Base-by-base conservation (phyloP, 345 rosid species). In the Syzygium aqueum region DNA sequence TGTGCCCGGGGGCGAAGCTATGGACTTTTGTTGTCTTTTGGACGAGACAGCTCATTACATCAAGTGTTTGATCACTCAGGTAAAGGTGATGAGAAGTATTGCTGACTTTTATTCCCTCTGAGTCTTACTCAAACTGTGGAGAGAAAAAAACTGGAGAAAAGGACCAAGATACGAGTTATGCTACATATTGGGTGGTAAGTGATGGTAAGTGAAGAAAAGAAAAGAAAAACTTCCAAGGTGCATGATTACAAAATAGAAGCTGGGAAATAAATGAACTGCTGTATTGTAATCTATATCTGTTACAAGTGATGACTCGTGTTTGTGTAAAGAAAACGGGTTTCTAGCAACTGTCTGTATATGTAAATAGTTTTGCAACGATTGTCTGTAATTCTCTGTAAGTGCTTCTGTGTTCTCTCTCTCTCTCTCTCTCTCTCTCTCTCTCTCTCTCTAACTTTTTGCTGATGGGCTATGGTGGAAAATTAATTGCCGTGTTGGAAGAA, bases 41-140 rank as follows among this genome's bases (percentile, higher is more conserved):
- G 94, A 89, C 19, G 96, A 94, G 86, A 90, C 95, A 19, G 93
- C 94, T 5, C 92, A 94, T 89, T 94, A 94, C 85, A 87, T 94
- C n/a, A 89, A 89, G 88, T 92, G 96, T 53, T 92, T 94, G 85
- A 73, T 43, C 27, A 89, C 94, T 14, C 95, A 93, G 88, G 94
- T 94, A 9, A 90, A 94, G 92, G 96, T 92, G 86, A 93, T 94
- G 96, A 90, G 82, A 90, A 85, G 88, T 86, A 90, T 94, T 51
- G 93, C 90, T 37, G 88, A 92, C 87, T 61, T 90, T 86, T 91
- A 85, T 89, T 84, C 92, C 57, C 57, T 50, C 73, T 92, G 90
- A 92, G 86, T 46, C 53, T 77, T 85, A 28, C 25, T 40, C 57
- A 53, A 25, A 28, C 30, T 19, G 7, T 21, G 82, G 46, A 86